Base-by-base conservation (phyloP, 2,329 filamentous ascomycete genomes). In the Xylariaceae sp. region DNA sequence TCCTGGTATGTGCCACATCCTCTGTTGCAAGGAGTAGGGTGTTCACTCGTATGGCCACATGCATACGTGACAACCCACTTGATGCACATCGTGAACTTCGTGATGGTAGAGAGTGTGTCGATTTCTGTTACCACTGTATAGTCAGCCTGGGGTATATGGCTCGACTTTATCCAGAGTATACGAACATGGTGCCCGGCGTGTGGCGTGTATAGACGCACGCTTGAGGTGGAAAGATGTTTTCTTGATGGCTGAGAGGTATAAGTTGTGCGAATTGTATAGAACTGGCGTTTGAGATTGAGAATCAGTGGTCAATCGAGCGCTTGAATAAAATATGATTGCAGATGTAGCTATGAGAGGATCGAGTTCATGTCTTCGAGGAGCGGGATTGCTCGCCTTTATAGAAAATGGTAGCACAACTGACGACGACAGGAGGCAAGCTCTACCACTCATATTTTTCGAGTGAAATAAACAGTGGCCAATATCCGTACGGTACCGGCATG, bases 31-130 rank as follows among this genome's bases (percentile, higher is more conserved):
- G 37, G 6, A 5, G 49, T 49, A 39, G 6, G 8, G 48, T 47
- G 37, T 1, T 37, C 23, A 3, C 44, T 37, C 8, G 5, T 35
- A 55, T 54, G 53, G 40, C 55, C 55, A 48, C 57, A 60, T 29
- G 44, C 49, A 49, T 56, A 58, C 8, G 2, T 47, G 42, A 57
- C 16, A n/a, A 49, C 11, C 45, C 57, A 58, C 7, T 43, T 27
- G 8, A 51, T 58, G 49, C 57, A 60, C 57, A 60, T 60, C 14
- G 25, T 59, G 53, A 49, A 48, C 3, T n/a, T n/a, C n/a, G n/a
- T n/a, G n/a, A n/a, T n/a, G n/a, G n/a, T n/a, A n/a, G n/a, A n/a
- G n/a, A n/a, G n/a, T n/a, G n/a, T n/a, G n/a, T n/a, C n/a, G n/a
- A n/a, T n/a, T n/a, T n/a, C n/a, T n/a, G n/a, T n/a, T n/a, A n/a